phyloP scores from a whole-genome alignment of 2,329 filamentous ascomycete species.

The Talaromyces sp. region DNA sequence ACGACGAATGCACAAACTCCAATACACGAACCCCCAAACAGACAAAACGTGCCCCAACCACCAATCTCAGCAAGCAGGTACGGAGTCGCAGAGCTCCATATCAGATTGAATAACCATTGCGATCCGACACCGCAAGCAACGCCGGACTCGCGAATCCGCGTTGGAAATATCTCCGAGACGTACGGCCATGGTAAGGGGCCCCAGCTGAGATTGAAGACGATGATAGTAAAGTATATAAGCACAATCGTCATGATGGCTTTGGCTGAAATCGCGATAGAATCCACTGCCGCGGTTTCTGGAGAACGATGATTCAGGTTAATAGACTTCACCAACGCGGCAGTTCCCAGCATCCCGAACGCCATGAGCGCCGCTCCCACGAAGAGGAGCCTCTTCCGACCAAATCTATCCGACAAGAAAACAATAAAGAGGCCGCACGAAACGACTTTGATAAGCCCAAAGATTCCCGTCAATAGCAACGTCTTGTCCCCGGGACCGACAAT shows the following conservation, averaged over 20 bases:
- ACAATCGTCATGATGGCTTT: constrained; percentile 47
- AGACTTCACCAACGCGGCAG: constrained; percentile 44
- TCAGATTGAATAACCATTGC: constrained; percentile 42
- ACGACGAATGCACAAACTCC: constrained; percentile 50
- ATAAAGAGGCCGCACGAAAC: constrained; percentile 50
- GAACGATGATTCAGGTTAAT: neutral
- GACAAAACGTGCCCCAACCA: constrained; percentile 44
- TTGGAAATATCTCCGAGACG: constrained; percentile 38
- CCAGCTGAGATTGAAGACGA: constrained; percentile 44
- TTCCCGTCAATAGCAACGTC: constrained; percentile 49
- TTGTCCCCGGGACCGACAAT: constrained; percentile 47
- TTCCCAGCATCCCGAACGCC: constrained; percentile 47
- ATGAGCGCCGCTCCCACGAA: constrained; percentile 46
- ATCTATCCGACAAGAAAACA: constrained; percentile 51
- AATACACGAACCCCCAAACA: constrained; percentile 44
- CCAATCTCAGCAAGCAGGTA: constrained; percentile 46
- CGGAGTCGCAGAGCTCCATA: constrained; percentile 41
- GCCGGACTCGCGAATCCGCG: constrained; percentile 38
- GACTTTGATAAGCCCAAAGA: constrained; percentile 55
- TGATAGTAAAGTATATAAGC: constrained; percentile 55
- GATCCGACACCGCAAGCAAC: constrained; percentile 38
- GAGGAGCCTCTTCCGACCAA: constrained; percentile 52
- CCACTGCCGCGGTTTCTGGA: neutral
- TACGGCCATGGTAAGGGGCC: constrained; percentile 41
- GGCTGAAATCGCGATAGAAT: neutral